Evolutionary conservation across 495 filamentous ascomycete species (phyloP), one percentile per base, ranked within the genome.

Genomic region (Patellaria atrata): DNA sequence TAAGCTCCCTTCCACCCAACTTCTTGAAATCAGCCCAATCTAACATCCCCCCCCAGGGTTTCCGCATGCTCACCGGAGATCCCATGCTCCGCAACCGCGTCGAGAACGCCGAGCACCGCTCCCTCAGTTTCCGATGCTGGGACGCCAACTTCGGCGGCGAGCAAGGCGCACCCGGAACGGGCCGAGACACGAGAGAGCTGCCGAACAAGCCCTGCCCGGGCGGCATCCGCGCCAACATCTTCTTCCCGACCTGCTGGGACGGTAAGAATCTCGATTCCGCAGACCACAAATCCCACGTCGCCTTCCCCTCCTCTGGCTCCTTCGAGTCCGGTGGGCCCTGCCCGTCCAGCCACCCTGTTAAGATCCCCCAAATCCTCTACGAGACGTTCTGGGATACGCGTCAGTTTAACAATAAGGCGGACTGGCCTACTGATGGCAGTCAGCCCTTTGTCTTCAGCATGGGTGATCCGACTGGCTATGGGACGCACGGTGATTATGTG

Each of bases 11-110:
- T n/a, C n/a, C n/a, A n/a, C n/a, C n/a, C n/a, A n/a, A n/a, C n/a
- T n/a, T n/a, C n/a, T n/a, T n/a, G n/a, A n/a, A n/a, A n/a, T n/a
- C n/a, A n/a, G n/a, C n/a, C n/a, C n/a, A n/a, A n/a, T n/a, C n/a
- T n/a, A n/a, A n/a, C 6, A 18, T 32, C 14, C 3, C 19, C 50
- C 52, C 51, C 31, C 50, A 58, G 60, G 61, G 64, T 19, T 68
- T 67, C 63, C 62, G 64, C 38, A 68, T 68, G 64, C 55, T 65
- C 20, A 58, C 61, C 39, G 64, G 64, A 31, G 62, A 68, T 46
- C 55, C 62, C 13, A 58, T 47, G 44, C 52, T 43, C n/a, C 51
- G 59, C 24, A 49, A 53, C 29, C 36, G 55, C 33, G 54, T 47
- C 44, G 50, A 52, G 24, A 54, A 61, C 33, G 59, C 57, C 57